Percentiles rank a stretch among this genome's conserved stretches.
These are phyloP conservation scores for Starmerella etchellsii DNA, from an alignment of 805 yeast species.

Conservation along the genomic window DNA sequence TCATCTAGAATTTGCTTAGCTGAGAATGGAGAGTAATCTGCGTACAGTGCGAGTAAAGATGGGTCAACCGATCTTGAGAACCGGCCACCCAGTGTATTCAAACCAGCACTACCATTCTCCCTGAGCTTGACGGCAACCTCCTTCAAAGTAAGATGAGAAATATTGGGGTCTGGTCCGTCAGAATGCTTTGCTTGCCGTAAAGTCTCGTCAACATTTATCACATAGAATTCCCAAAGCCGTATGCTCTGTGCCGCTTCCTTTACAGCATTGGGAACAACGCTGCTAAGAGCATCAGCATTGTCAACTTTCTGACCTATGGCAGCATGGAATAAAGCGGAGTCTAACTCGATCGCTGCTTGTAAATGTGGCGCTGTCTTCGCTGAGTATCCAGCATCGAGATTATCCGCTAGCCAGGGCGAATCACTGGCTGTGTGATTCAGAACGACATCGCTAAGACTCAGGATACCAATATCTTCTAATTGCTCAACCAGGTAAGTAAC, in stretches of 20 bases:
- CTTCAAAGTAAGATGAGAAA: constrained; percentile 21
- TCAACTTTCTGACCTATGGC: constrained; percentile 40
- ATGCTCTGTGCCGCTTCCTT: constrained; percentile 35
- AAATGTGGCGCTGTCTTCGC: constrained; percentile 81
- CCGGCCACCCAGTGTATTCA: constrained; percentile 38
- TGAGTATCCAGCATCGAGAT: constrained; percentile 87
- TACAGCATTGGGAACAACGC: constrained; percentile 55
- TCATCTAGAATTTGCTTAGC: constrained; percentile 50
- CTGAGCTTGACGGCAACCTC: constrained; percentile 35
- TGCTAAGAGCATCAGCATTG: constrained; percentile 41
- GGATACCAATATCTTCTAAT: constrained; percentile 43
- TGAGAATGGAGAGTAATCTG: constrained; percentile 27
- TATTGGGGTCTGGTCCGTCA: constrained; percentile 36
- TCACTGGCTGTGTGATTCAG: constrained; percentile 91
- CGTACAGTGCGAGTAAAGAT: constrained; percentile 39
- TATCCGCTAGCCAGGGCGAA: constrained; percentile 70
- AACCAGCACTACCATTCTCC: constrained; percentile 30
- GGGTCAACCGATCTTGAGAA: constrained; percentile 43
- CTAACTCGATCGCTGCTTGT: constrained; percentile 71
- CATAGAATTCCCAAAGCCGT: constrained; percentile 81
- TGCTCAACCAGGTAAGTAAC: constrained; percentile 39
- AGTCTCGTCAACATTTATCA: constrained; percentile 36
- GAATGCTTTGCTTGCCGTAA: constrained; percentile 26
- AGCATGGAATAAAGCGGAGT: constrained; percentile 45
- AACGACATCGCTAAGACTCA: constrained; percentile 82